Percentiles rank a stretch among this genome's conserved stretches.
Evolutionary conservation across 2,329 filamentous ascomycete genomes (phyloP).

Genomic region (Macrophomina tecta): DNA sequence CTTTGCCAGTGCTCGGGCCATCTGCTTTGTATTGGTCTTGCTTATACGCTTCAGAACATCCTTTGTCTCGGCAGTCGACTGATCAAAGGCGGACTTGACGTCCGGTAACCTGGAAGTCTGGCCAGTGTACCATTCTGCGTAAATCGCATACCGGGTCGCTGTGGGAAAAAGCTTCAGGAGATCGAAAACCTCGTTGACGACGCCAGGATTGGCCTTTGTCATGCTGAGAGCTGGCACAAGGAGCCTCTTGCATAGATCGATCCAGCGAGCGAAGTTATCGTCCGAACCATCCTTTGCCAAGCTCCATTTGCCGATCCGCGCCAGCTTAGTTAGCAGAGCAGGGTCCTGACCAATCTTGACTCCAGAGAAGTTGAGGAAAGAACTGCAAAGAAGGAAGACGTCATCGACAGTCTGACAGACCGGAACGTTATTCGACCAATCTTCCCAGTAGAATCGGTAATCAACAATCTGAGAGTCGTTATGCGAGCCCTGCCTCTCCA

Average conservation of each 20-base stretch:
- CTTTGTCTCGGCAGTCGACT: conserved; percentile 78
- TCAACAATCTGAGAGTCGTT: conserved; percentile 62
- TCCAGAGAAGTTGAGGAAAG: conserved; percentile 83
- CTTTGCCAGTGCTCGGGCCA: conserved; percentile 88
- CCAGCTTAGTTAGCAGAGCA: conserved; percentile 76
- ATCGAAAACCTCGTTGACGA: conserved; percentile 85
- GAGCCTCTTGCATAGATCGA: conserved; percentile 79
- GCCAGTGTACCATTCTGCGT: conserved; percentile 90
- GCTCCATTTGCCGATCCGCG: conserved; percentile 82
- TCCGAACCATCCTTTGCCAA: conserved; percentile 72
- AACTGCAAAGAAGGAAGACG: conserved; percentile 83
- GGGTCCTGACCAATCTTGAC: conserved; percentile 88
- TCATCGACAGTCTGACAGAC: conserved; percentile 90
- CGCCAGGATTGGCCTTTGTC: conserved; percentile 80
- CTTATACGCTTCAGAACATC: conserved; percentile 89
- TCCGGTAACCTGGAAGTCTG: conserved; percentile 76
- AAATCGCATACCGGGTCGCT: conserved; percentile 81
- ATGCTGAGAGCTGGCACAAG: conserved; percentile 89
- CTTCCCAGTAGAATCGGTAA: conserved; percentile 96
- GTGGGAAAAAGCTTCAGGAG: conserved; percentile 80
- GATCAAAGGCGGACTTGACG: conserved; percentile 78
- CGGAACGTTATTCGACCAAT: conserved; percentile 93
- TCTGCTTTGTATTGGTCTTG: conserved; percentile 81
- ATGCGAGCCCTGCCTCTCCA: conserved; percentile 68
- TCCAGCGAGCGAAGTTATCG: conserved; percentile 78